Base-by-base conservation (phyloP, 1,284 basidiomycete genomes). In the Wallemia mellicola region DNA sequence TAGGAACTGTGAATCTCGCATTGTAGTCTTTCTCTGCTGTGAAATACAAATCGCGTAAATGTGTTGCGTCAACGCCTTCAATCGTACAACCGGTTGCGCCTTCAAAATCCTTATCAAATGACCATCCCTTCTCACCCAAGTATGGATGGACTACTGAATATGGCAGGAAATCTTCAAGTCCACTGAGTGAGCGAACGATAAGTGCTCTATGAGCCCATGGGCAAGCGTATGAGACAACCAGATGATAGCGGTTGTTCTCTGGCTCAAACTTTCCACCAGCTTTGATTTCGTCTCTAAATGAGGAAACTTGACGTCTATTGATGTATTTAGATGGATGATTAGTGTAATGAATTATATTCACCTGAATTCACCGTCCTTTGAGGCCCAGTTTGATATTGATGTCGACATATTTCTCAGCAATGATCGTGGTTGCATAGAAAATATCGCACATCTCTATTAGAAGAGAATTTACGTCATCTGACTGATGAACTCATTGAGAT, bases 171-270 rank as follows among this genome's bases (percentile, higher is more conserved):
- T 82, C 76, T 64, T 96, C 84, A 32, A 98, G 76, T 0, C 89
- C 88, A 71, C 96, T 96, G 64, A 98, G 76, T 69, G 86, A 79
- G 64, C 91, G 77, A 2, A 83, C 76, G 65, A 98, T 95, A 60
- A 96, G 73, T 1, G 88, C 77, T 63, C 92, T 77, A 59, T 88
- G 88, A 0, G 92, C 92, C 91, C 92, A 96, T 2, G 91, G 76
- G 64, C 75, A 73, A 57, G 68, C 68, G 54, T 60, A 60, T 24
- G 61, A 65, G 24, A 60, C 63, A 27, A 60, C 48, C 58, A 59
- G 9, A 61, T 56, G 24, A 11, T 24, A 28, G 24, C 9, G 28
- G 24, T 87, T 84, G 69, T 76, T 77, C 71, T 91, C 89, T 1
- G 92, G 82, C 58, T 78, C 72, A 66, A 86, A 92, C 68, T 79